Percentiles rank a stretch among this genome's conserved stretches.
phyloP scores from a whole-genome alignment of 345 rosid species.

The Isatis tinctoria region DNA sequence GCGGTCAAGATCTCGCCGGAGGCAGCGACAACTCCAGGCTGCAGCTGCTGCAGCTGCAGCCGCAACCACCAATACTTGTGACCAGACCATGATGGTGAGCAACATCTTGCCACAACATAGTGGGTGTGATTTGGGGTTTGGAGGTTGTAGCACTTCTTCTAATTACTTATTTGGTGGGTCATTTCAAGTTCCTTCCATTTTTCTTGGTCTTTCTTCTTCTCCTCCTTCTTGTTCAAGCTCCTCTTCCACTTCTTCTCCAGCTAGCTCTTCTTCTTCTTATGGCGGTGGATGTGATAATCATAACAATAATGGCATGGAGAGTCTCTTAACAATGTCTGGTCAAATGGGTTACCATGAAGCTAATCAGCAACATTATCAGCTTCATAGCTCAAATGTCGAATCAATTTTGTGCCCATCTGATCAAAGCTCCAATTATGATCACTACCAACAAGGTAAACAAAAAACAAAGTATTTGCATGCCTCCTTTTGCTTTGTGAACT shows the following conservation, averaged over 20 bases:
- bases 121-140: slow-evolving; percentile 35
- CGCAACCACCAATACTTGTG: slow-evolving; percentile 20
- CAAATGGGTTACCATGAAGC: slow-evolving; percentile 69
- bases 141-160: slow-evolving; percentile 23
- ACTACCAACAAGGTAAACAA: slow-evolving; percentile 62
- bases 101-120: slow-evolving; percentile 34
- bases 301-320: slow-evolving; percentile 39
- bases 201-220: slow-evolving; percentile 20
- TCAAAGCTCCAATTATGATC: slow-evolving; percentile 52
- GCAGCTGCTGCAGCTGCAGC: slow-evolving; percentile 42
- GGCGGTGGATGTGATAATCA: slow-evolving; percentile 38
- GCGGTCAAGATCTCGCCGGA: slow-evolving; percentile 92
- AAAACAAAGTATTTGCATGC: slow-evolving; percentile 25
- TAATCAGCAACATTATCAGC: slow-evolving; percentile 39
- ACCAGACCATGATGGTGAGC: slow-evolving; percentile 29
- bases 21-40: slow-evolving; percentile 89
- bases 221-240: slow-evolving; percentile 34
- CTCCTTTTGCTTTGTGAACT: slow-evolving; percentile 8
- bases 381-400: slow-evolving; percentile 35
- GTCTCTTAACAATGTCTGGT: slow-evolving; percentile 43
- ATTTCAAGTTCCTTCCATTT: slow-evolving; percentile 29
- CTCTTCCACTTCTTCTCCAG: slow-evolving; percentile 34
- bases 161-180: slow-evolving; percentile 31
- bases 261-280: slow-evolving; percentile 51
- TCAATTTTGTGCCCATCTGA: slow-evolving; percentile 58